Conservation (phyloP, 345 rosid species). For the Toxicodendron radicans region DNA sequence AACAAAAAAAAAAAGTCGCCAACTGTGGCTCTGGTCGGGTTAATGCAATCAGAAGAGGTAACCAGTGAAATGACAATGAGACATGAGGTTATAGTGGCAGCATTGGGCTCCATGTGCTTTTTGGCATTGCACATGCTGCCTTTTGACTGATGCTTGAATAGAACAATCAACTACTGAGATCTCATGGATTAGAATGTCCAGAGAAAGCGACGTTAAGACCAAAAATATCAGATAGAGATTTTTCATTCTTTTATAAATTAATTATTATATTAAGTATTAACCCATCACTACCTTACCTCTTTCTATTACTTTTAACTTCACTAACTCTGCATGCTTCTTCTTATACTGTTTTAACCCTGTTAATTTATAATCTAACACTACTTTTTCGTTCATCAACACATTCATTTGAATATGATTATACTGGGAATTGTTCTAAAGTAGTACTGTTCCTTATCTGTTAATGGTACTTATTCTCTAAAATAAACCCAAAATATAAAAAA, state of each 20-base stretch:
- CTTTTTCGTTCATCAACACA: no score
- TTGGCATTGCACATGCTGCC: constrained; percentile 55
- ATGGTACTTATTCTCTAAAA: no score
- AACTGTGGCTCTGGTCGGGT: constrained; percentile 4
- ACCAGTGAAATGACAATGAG: constrained; percentile 36
- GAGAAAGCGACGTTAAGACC: background rate
- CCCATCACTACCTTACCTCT: no score
- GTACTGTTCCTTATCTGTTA: no score
- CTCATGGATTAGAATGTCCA: constrained; percentile 15
- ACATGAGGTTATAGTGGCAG: constrained; percentile 28
- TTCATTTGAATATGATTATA: no score
- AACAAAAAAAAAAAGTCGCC: constrained; percentile 28
- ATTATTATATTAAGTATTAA: background rate
- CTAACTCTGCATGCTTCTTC: background rate
- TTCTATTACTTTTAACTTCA: no score
- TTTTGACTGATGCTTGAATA: constrained; percentile 43
- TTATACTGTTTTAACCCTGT: no score
- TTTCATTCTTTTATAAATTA: background rate
- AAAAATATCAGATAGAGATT: background rate
- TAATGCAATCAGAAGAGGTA: constrained; percentile 25
- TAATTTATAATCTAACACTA: no score
- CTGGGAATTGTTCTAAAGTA: no score
- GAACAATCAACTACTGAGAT: constrained; percentile 19
- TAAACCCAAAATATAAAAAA: no score
- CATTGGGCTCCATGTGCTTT: constrained; percentile 72